Conservation (phyloP, 768 basidiomycete species). For the Tylopilus sp. region DNA sequence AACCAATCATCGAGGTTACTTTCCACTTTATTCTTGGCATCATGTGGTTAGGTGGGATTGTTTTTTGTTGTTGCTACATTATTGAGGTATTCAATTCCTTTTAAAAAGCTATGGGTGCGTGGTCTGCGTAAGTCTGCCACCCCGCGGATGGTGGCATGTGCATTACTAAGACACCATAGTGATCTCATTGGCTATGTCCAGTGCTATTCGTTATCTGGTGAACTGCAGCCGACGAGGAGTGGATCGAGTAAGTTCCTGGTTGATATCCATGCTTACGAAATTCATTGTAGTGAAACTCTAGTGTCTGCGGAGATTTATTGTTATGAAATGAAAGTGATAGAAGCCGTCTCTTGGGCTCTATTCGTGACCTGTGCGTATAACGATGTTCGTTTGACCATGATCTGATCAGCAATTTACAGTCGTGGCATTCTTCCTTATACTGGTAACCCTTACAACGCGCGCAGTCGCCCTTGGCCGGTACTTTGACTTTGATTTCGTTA, state of each 20-base stretch:
- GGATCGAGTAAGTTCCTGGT: constrained; percentile 46
- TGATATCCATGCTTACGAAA: background rate
- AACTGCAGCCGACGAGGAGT: constrained; percentile 45
- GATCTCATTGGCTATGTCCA: constrained; percentile 67
- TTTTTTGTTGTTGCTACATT: background rate
- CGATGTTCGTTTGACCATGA: background rate
- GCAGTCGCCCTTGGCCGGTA: constrained; percentile 33
- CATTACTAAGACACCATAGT: constrained; percentile 34
- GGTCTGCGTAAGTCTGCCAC: constrained; percentile 41
- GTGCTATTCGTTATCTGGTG: constrained; percentile 49
- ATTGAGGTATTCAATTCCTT: constrained; percentile 6
- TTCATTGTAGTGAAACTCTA: constrained; percentile 27
- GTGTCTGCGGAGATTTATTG: constrained; percentile 58
- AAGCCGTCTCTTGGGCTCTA: constrained; percentile 75
- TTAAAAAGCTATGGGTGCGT: constrained; percentile 64
- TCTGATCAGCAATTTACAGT: constrained; percentile 29
- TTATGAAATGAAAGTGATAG: constrained; percentile 76
- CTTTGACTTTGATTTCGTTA: background rate
- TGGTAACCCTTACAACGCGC: constrained; percentile 51
- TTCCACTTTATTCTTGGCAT: constrained; percentile 52
- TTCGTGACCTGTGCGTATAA: constrained; percentile 48
- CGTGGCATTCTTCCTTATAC: constrained; percentile 48
- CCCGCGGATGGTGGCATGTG: background rate
- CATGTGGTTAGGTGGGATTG: constrained; percentile 64
- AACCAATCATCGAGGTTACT: constrained; percentile 60